A percentile compares a stretch with the other conserved stretches of the same genome.
Conservation (phyloP, 2,329 filamentous ascomycete genomes). For the Ophiostoma tasmaniense region DNA sequence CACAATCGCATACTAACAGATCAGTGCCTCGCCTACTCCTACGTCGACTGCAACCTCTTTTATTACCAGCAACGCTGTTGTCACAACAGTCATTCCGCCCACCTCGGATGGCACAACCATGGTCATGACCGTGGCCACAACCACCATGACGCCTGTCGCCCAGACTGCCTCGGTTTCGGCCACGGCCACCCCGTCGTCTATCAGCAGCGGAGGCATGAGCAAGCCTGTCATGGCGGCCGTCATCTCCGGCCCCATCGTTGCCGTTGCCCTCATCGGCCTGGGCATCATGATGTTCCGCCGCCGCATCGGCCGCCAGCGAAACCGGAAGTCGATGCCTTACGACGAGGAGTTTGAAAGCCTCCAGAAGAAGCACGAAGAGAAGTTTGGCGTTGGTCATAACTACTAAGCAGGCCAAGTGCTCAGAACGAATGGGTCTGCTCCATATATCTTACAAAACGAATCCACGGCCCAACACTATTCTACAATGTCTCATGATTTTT, state of each 20-base stretch:
- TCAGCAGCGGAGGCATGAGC: slow-evolving; percentile 11
- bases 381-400: slow-evolving; percentile 21
- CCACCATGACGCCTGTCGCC: not conserved
- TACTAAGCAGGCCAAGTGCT: slow-evolving; percentile 11
- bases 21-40: not conserved
- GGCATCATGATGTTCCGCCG: slow-evolving; percentile 18
- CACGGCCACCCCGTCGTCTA: not conserved
- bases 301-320: slow-evolving; percentile 11
- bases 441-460: not conserved
- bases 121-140: slow-evolving; percentile 6
- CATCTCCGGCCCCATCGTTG: slow-evolving; percentile 20
- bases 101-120: not conserved
- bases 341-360: slow-evolving; percentile 24
- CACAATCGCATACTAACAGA: not conserved
- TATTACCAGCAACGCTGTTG: slow-evolving; percentile 14
- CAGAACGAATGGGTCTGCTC: not conserved
- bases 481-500: not conserved
- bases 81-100: slow-evolving; percentile 6
- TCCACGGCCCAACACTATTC: not conserved
- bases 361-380: slow-evolving; percentile 23
- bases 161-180: not conserved
- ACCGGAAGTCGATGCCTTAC: slow-evolving; percentile 17
- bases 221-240: slow-evolving; percentile 18
- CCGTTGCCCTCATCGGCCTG: slow-evolving; percentile 17
- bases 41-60: slow-evolving; percentile 17